Base-by-base conservation (phyloP, 129 eudicot genomes). In the Solidago caesia region DNA sequence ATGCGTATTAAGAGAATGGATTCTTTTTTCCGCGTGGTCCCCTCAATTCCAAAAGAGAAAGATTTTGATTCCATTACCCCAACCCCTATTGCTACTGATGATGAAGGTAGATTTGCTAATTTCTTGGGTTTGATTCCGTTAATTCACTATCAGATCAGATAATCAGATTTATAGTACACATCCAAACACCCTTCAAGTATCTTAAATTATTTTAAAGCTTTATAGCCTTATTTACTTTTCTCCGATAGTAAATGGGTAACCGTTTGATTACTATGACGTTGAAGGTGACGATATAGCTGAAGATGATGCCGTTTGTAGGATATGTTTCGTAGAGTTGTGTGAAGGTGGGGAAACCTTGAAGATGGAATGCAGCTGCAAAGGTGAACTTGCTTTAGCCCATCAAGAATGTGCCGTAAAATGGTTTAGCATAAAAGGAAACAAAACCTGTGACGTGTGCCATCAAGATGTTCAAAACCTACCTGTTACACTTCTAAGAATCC, bases 381-480 rank as follows among this genome's bases (percentile, higher is more conserved):
- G 98, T 49, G 98, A 90, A 85, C 98, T 94, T 77, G 98, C 98
- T 64, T 91, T 94, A 80, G 96, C 98, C 64, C 98, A 94, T 82
- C 68, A 89, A 75, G 98, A 86, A 73, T 94, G 98, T 81, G 97
- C 98, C 2, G 77, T 94, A 27, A 94, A 94, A 81, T 94, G 98
- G 98, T 94, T 94, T 84, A 91, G 91, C 70, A 87, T 94, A 44
- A 94, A 94, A 84, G 98, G 98, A 21, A 94, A 91, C 87, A 90
- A 82, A 83, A 91, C 87, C 11, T 94, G 98, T 81, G 98, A 94
- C 75, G 93, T 94, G 58, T 94, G 98, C 77, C 87, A 81, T 85
- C 89, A 94, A 77, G 98, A 94, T 60, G 97, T 94, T 42, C 74
- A 73, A 55, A 94, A 94, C 74, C 91, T 94, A 62, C 96, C 97